These are phyloP conservation scores for Sugiyamaella sp. DNA, from an alignment of 1,139 yeast species.

Conservation along the genomic window DNA sequence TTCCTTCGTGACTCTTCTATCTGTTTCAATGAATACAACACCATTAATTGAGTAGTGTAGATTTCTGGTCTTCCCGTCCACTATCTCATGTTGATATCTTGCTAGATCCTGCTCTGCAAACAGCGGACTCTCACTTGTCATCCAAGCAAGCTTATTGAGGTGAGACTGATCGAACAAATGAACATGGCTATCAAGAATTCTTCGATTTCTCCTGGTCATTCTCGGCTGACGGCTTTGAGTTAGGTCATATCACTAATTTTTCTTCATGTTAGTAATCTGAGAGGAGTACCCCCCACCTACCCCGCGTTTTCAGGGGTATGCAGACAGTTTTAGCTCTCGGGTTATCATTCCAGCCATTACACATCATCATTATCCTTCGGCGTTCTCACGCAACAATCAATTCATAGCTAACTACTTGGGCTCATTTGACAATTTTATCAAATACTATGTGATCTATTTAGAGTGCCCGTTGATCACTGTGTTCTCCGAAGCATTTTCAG, in stretches of 20 bases:
- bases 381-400: no score
- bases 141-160: constrained; percentile 39
- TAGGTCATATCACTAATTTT: no score
- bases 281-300: no score
- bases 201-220: not conserved
- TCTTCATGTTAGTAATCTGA: no score
- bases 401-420: no score
- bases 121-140: constrained; percentile 37
- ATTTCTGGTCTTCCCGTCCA: not conserved
- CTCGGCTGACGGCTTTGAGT: no score
- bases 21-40: constrained; percentile 41
- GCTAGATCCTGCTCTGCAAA: constrained; percentile 32
- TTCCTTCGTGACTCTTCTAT: constrained; percentile 32
- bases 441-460: not conserved
- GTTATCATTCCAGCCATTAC: no score
- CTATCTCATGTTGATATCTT: constrained; percentile 30
- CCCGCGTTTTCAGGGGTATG: no score
- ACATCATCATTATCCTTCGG: no score
- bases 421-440: no score
- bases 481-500: not conserved
- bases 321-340: no score
- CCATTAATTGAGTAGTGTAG: constrained; percentile 31
- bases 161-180: constrained; percentile 39
- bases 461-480: not conserved
- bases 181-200: constrained; percentile 42